Evolutionary conservation across 768 basidiomycete species (phyloP).

Genomic region (Serendipita sp.): DNA sequence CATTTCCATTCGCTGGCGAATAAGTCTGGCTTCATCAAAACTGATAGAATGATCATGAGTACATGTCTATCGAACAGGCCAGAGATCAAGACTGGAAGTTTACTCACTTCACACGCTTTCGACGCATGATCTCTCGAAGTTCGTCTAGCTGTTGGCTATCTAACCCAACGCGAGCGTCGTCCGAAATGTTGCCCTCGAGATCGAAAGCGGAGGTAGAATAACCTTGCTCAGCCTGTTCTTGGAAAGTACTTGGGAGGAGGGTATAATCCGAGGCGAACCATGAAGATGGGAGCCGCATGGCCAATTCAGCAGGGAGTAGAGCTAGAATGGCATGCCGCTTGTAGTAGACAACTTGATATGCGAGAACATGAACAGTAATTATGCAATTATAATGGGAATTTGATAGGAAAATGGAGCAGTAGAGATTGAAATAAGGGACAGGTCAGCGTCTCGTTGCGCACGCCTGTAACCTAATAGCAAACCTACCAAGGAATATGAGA

Average conservation of each 20-base stretch:
- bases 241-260: not conserved
- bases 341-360: not conserved
- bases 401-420: too few relatives aligned
- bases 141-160: not conserved
- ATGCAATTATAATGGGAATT: too few relatives aligned
- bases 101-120: conserved; percentile 3
- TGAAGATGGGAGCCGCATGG: not conserved
- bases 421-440: too few relatives aligned
- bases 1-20: not conserved
- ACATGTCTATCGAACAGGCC: not conserved
- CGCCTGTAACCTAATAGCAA: too few relatives aligned
- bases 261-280: not conserved
- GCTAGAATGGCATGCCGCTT: not conserved
- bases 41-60: not conserved
- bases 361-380: too few relatives aligned
- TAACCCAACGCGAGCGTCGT: not conserved
- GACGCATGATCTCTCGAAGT: not conserved
- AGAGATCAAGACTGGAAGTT: not conserved
- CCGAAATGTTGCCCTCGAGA: not conserved
- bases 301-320: not conserved
- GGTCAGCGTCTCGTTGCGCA: too few relatives aligned
- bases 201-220: conserved; percentile 1
- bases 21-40: not conserved
- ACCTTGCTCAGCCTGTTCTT: not conserved
- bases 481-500: too few relatives aligned